Conservation (phyloP, 75 land plant species). For the Pinus tabuliformis region DNA sequence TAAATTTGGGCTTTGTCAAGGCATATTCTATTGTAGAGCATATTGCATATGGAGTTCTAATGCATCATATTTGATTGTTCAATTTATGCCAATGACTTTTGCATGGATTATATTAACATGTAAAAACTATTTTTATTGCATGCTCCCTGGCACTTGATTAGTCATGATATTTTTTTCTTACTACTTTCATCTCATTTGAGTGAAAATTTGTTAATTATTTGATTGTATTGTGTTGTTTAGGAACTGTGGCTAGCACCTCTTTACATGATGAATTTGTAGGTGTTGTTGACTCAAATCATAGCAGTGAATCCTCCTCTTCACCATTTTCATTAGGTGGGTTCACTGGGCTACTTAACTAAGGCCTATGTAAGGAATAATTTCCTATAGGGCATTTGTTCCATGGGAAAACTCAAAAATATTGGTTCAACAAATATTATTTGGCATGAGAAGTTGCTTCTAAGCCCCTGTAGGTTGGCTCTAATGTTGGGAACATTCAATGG, state of each 20-base stretch:
- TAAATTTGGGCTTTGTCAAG: neutral
- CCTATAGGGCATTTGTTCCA: conserved; percentile 47
- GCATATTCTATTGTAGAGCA: neutral
- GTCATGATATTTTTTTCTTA: neutral
- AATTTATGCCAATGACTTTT: neutral
- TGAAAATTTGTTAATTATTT: neutral
- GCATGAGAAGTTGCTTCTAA: conserved; percentile 44
- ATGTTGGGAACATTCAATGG: conserved; percentile 53
- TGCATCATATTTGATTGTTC: neutral
- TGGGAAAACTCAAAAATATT: conserved; percentile 36
- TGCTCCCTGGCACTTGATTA: neutral
- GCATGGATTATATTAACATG: neutral
- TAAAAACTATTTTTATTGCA: neutral
- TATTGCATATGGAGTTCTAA: neutral
- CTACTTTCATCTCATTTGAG: neutral
- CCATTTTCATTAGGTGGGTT: conserved; percentile 96
- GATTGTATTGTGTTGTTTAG: conserved; percentile 20
- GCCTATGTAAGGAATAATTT: conserved; percentile 56
- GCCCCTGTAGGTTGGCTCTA: conserved; percentile 61
- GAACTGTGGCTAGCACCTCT: conserved; percentile 46
- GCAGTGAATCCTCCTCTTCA: conserved; percentile 49
- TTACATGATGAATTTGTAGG: conserved; percentile 52
- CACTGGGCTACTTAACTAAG: conserved; percentile 60
- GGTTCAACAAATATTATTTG: conserved; percentile 42
- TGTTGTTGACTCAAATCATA: conserved; percentile 33